These are phyloP conservation scores for Phytopythium ostracodes DNA, from an alignment of 352 stramenopile species.

Conservation along the genomic window DNA sequence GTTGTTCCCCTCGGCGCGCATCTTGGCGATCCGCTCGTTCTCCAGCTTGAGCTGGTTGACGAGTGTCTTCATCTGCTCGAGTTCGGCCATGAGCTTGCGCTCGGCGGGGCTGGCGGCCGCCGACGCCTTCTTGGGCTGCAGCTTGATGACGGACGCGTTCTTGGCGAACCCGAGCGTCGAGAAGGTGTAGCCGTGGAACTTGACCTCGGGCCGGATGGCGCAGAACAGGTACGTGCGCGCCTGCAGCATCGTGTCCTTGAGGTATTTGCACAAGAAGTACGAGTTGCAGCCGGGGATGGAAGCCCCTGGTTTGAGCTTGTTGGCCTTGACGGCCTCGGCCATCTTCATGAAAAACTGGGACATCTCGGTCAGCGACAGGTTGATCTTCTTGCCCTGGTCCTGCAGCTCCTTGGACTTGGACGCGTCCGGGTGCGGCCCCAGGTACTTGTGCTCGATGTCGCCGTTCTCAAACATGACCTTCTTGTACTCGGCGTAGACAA, in stretches of 20 bases:
- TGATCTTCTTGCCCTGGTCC: slow-evolving; percentile 96
- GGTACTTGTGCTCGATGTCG: slow-evolving; percentile 91
- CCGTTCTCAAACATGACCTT: slow-evolving; percentile 90
- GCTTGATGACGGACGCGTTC: slow-evolving; percentile 93
- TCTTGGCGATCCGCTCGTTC: slow-evolving; percentile 74
- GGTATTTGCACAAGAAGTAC: slow-evolving; percentile 95
- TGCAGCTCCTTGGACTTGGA: slow-evolving; percentile 93
- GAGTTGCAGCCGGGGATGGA: slow-evolving; percentile 93
- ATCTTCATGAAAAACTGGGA: slow-evolving; percentile 98
- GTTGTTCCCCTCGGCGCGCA: slow-evolving; percentile 14
- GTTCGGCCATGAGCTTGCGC: slow-evolving; percentile 91
- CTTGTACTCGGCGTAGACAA: slow-evolving; percentile 93
- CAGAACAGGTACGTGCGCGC: slow-evolving; percentile 92
- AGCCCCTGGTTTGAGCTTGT: slow-evolving; percentile 92
- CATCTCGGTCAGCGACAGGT: slow-evolving; percentile 94
- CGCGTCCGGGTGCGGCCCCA: slow-evolving; percentile 86
- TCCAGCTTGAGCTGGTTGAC: slow-evolving; percentile 80
- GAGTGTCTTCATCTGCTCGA: slow-evolving; percentile 92
- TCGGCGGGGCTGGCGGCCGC: slow-evolving; percentile 87
- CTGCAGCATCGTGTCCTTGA: slow-evolving; percentile 96
- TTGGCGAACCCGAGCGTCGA: slow-evolving; percentile 93
- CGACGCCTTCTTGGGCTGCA: slow-evolving; percentile 93
- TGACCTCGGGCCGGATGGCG: slow-evolving; percentile 91
- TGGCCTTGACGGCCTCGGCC: slow-evolving; percentile 91
- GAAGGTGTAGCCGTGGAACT: slow-evolving; percentile 93